Conservation (phyloP, 495 filamentous ascomycete species). For the Aspergillus coremiiformis region DNA sequence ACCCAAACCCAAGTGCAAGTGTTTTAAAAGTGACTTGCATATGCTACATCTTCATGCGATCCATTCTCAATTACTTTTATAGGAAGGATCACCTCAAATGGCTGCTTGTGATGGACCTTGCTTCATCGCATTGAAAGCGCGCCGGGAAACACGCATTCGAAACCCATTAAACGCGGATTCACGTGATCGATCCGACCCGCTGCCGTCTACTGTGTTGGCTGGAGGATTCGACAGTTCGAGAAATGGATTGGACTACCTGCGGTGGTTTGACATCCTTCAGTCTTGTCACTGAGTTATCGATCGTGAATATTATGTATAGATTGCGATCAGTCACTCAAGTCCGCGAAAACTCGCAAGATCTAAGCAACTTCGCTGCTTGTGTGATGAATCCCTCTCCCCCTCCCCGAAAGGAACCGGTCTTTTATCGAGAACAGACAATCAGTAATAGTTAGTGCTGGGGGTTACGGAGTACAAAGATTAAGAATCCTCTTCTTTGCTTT, state of each 20-base stretch:
- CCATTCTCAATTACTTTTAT: not conserved
- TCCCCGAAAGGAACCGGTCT: not conserved
- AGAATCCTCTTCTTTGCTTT: not conserved
- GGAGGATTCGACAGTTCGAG: not conserved
- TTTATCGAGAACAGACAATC: not conserved
- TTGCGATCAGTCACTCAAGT: not conserved
- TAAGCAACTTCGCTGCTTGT: not conserved
- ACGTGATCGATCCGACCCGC: constrained; percentile 13
- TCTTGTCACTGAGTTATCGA: not conserved
- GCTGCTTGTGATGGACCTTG: not conserved
- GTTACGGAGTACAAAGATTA: not conserved
- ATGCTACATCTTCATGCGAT: constrained; percentile 3
- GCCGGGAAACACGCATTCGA: constrained; percentile 12
- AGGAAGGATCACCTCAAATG: not conserved
- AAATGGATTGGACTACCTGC: not conserved
- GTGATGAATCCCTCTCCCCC: not conserved
- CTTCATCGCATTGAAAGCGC: constrained; percentile 8
- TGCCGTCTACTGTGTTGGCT: not conserved
- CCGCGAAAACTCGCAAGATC: not conserved
- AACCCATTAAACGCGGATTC: constrained; percentile 18
- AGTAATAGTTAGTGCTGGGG: not conserved
- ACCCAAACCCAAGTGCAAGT: not conserved
- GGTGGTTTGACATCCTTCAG: not conserved
- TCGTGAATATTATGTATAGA: not conserved
- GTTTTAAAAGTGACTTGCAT: not conserved